These are phyloP conservation scores for Byssothecium circinans DNA, from an alignment of 2,329 filamentous ascomycete species.

Conservation along the genomic window DNA sequence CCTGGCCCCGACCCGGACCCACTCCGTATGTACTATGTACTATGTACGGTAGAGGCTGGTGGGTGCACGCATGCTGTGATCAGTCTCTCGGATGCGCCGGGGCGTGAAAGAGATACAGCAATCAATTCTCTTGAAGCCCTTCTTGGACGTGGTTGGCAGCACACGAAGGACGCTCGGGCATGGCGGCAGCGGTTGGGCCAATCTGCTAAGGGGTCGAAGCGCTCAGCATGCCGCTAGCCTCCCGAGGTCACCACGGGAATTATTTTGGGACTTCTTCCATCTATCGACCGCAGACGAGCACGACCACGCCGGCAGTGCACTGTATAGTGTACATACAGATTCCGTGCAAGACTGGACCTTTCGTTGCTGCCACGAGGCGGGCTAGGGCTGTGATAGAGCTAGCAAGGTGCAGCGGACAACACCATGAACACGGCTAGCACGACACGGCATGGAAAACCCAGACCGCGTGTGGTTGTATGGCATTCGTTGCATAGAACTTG, in stretches of 20 bases:
- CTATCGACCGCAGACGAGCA: not conserved
- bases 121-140: slow-evolving; percentile 24
- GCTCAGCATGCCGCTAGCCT: slow-evolving; percentile 24
- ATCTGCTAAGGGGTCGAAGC: slow-evolving; percentile 29
- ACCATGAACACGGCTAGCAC: no score
- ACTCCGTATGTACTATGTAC: no score
- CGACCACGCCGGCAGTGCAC: slow-evolving; percentile 2
- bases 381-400: slow-evolving; percentile 30
- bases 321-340: slow-evolving; percentile 4
- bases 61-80: slow-evolving; percentile 21
- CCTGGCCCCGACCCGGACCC: no score
- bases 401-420: slow-evolving; percentile 18
- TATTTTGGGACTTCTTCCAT: not conserved
- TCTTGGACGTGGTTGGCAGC: slow-evolving; percentile 39
- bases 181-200: slow-evolving; percentile 22
- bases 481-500: no score
- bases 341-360: not conserved
- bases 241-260: no score
- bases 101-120: slow-evolving; percentile 27
- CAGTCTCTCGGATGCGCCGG: slow-evolving; percentile 31
- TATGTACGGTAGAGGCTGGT: slow-evolving; percentile 18
- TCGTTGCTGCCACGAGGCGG: slow-evolving; percentile 16
- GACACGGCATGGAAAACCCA: no score
- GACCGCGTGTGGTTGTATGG: no score
- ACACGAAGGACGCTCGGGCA: slow-evolving; percentile 19